Evolutionary conservation across 345 rosid genomes (phyloP), one percentile per base, ranked within the genome.

Genomic region (Populus euphratica): DNA sequence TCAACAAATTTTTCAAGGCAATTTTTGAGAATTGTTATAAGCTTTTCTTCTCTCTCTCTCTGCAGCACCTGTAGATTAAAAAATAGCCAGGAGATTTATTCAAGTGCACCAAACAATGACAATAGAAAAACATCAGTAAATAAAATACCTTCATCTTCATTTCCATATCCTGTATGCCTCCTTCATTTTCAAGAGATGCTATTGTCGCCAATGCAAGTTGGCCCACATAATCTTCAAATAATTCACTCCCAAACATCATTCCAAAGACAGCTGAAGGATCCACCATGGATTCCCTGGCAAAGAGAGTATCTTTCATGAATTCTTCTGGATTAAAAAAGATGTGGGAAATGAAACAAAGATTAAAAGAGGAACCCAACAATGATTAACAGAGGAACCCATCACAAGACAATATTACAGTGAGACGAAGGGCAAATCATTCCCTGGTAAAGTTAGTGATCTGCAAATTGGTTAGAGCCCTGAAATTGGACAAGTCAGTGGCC

Each of bases 221-320:
- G 16, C 99, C 99, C 75, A 94, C 70, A 66, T 93, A 96, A 70
- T 96, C 99, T 80, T 96, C 99, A 82, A 96, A 96, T 73, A 61
- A 81, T 41, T 96, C 97, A 49, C 98, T 94, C 50, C 97, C 98
- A 66, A 96, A 93, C 61, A 92, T 86, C 98, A 92, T 92, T 61
- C 98, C 97, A 80, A 96, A 96, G 11, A 96, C 97, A 65, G 94
- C 86, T 61, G 97, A 77, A 83, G 99, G 96, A 68, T 96, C 99
- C 80, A 91, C 76, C 97, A 96, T 96, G 68, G 88, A 70, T 39
- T 90, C 96, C 87, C 99, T 96, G 79, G 62, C 70, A 85, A 70
- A 70, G 25, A 79, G 50, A 27, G 38, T 47, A 18, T 20, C 27
- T 41, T 59, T 74, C 25, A 33, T 31, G 39, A 66, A 75, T 78